phyloP scores from a whole-genome alignment of 1,139 yeast genomes.

The Nadsonia commutata region DNA sequence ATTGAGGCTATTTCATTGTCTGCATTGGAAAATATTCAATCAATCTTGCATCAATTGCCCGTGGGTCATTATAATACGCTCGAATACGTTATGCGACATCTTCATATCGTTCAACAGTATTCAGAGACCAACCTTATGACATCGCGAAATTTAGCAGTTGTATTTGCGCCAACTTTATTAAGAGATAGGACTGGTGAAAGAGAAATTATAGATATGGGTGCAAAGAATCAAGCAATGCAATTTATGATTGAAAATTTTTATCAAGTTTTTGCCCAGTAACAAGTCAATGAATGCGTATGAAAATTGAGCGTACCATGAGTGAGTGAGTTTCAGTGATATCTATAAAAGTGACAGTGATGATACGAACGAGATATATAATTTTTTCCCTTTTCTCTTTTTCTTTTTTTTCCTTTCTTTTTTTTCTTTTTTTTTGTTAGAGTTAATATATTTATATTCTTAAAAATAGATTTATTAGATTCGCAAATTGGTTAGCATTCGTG shows the following conservation, averaged over 20 bases:
- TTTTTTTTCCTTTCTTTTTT: background rate
- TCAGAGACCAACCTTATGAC: slow-evolving; percentile 43
- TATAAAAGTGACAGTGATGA: too few relatives aligned
- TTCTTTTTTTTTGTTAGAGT: too few relatives aligned
- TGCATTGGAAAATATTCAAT: slow-evolving; percentile 24
- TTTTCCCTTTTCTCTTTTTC: background rate
- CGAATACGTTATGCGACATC: slow-evolving; percentile 44
- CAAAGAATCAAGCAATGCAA: slow-evolving; percentile 69
- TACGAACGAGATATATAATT: too few relatives aligned
- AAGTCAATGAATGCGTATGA: too few relatives aligned
- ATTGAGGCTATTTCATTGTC: slow-evolving; percentile 27
- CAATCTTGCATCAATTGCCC: slow-evolving; percentile 38
- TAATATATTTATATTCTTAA: too few relatives aligned
- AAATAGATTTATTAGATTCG: too few relatives aligned
- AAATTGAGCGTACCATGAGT: too few relatives aligned
- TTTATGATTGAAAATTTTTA: slow-evolving; percentile 46
- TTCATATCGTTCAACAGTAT: slow-evolving; percentile 23
- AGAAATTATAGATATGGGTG: slow-evolving; percentile 77
- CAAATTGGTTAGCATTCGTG: too few relatives aligned
- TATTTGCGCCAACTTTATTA: slow-evolving; percentile 88
- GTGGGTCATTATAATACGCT: slow-evolving; percentile 50
- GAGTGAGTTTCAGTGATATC: too few relatives aligned
- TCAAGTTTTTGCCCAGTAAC: slow-evolving; percentile 24
- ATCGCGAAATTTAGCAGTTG: slow-evolving; percentile 69
- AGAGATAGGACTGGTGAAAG: slow-evolving; percentile 70